phyloP scores from a whole-genome alignment of 495 filamentous ascomycete species.

The Chaetomium cochliodes region DNA sequence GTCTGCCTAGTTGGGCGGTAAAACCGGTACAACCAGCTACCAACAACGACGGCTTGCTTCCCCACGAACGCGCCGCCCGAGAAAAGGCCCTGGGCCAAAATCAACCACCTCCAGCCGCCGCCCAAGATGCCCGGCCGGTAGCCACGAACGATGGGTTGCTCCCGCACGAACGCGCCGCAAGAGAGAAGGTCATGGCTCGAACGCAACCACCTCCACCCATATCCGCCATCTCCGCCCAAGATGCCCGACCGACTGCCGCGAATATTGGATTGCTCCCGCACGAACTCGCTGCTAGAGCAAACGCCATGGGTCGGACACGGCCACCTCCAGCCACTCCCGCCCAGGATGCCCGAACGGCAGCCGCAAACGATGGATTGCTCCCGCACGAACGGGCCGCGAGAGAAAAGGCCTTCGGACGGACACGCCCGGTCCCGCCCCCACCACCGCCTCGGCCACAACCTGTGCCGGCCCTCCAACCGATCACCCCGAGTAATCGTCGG shows the following conservation, averaged over 20 bases:
- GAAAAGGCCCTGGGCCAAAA: not conserved
- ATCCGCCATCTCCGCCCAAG: not conserved
- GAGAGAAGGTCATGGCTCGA: not conserved
- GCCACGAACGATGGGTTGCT: constrained; percentile 8
- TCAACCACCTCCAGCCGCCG: not conserved
- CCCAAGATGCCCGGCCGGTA: not conserved
- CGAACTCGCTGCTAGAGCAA: constrained; percentile 7
- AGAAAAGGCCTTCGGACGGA: too few relatives aligned
- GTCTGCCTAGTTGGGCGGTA: constrained; percentile 19
- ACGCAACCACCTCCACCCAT: not conserved
- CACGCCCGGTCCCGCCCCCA: too few relatives aligned
- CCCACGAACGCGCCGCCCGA: constrained; percentile 8
- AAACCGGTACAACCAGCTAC: not conserved
- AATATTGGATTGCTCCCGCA: constrained; percentile 16
- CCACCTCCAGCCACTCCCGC: too few relatives aligned
- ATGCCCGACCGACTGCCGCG: not conserved
- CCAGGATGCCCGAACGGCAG: too few relatives aligned
- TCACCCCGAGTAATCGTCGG: too few relatives aligned
- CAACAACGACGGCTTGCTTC: constrained; percentile 14
- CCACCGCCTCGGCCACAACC: too few relatives aligned
- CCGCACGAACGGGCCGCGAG: too few relatives aligned
- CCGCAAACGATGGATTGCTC: too few relatives aligned
- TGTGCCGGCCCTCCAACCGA: too few relatives aligned
- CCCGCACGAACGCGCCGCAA: constrained; percentile 16
- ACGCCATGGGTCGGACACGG: not conserved